Conservation (phyloP, 2,329 filamentous ascomycete species). For the Beauveria varroae region DNA sequence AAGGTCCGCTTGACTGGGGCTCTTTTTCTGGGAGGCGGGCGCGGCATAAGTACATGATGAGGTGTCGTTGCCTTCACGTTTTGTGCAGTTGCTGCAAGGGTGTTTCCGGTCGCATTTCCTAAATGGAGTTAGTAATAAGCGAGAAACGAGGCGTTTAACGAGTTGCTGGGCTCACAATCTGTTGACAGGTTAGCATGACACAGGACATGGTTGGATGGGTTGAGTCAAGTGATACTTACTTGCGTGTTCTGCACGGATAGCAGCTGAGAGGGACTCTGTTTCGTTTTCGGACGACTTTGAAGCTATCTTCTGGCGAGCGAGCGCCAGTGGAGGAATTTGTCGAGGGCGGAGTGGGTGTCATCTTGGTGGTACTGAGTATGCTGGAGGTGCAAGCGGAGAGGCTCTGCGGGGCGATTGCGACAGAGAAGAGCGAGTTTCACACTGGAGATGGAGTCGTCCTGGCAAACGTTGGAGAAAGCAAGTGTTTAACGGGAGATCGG, state of each 20-base stretch:
- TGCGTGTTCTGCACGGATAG: conserved; percentile 82
- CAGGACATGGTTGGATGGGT: not conserved
- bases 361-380: conserved; percentile 23
- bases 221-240: conserved; percentile 46
- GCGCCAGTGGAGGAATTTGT: conserved; percentile 68
- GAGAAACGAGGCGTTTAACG: not conserved
- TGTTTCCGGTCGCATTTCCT: conserved; percentile 90
- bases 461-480: not conserved
- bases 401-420: not conserved
- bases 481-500: not conserved
- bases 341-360: conserved; percentile 72
- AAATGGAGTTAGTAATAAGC: conserved; percentile 24
- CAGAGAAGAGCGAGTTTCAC: not conserved
- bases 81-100: conserved; percentile 91
- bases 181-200: conserved; percentile 17
- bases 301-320: conserved; percentile 79
- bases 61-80: conserved; percentile 76
- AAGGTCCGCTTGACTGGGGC: conserved; percentile 50
- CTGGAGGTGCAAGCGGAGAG: not conserved
- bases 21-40: conserved; percentile 64
- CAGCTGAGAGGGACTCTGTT: conserved; percentile 90
- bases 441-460: not conserved
- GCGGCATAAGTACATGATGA: conserved; percentile 79
- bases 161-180: conserved; percentile 27
- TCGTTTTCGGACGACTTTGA: conserved; percentile 81